Evolutionary conservation across 192 early-diverging fungal species (phyloP), one percentile per base, ranked within the genome.

Genomic region (Helicostylum pulchrum): DNA sequence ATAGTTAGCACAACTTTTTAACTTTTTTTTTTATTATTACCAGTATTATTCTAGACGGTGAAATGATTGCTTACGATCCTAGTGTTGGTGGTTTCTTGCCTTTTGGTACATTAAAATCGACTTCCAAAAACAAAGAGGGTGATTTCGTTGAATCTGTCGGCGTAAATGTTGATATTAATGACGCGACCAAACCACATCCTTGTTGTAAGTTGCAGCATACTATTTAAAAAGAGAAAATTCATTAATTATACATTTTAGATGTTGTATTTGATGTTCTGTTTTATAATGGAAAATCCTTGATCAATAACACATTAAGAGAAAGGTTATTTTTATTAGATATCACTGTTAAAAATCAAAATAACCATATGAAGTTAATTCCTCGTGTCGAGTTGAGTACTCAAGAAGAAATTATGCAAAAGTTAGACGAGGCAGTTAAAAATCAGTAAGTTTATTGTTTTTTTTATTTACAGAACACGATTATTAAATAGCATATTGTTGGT

Each of bases 31-130:
- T 57, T 44, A 31, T 32, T 45, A 44, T 51, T 61, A 14, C 31
- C 7, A 92, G 87, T 53, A 67, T 84, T 47, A 88, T 94, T 68
- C 68, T 94, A 36, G 92, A 94, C 74, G 92, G 92, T 0, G 92
- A 94, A 72, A 84, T 94, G 85, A 68, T 91, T 36, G 87, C 83
- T 10, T 92, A 80, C 64, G 84, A 90, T 69, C 77, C 80, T n/a
- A 72, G 75, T n/a, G 77, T 76, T 8, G 80, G 85, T 30, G 53
- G 72, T 1, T 85, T 85, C 71, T 74, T 85, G 23, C 74, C 78
- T 7, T 94, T 94, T 78, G 92, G 91, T 31, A 80, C 79, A 2
- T 74, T 94, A 31, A 92, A 91, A 73, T 82, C 89, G 12, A 84
- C 89, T 2, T 82, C 82, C 44, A 72, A 77, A 32, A 73, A 80